Evolutionary conservation across 495 filamentous ascomycete genomes (phyloP), one percentile per base, ranked within the genome.

Genomic region (Podospora fimiseda): DNA sequence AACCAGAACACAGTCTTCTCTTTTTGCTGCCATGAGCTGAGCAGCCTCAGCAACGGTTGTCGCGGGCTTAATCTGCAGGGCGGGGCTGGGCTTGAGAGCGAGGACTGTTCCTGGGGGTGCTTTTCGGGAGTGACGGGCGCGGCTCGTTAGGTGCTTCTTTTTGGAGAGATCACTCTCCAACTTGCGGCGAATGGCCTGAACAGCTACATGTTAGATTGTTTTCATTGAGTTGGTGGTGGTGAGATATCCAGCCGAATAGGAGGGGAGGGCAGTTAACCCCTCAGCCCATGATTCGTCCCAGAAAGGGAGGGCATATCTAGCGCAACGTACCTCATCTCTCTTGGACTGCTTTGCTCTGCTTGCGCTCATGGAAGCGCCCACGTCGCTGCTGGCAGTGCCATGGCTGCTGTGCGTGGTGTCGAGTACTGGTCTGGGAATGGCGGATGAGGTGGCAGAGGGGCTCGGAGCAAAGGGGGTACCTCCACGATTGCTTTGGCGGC

Each of bases 11-110:
- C 93, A 99, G 72, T 99, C 93, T 65, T 97, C 93, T 52, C 93
- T 80, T 79, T 99, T 99, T 23, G 93, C 93, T 23, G 93, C 93
- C 93, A 99, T 99, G 65, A 99, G 76, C 74, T 99, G 94, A 24
- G 93, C 92, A 33, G 93, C 93, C 69, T 97, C 93, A 41, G 94
- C 86, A 51, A 99, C 93, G 46, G 88, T 96, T 19, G 90, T 95
- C 48, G 78, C 76, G 44, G 93, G 94, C 74, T 99, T 99, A 70
- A 99, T 97, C 71, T 99, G 93, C 3, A 99, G 85, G 24, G 93
- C 93, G 60, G 87, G 89, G 62, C 90, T 96, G 22, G 93, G 93
- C 63, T 91, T 92, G 47, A 99, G 80, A 58, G 93, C 88, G 53
- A 97, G 85, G 45, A 99, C 93, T 50, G 91, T 94, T 56, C 93